Evolutionary conservation across 1,284 basidiomycete genomes (phyloP).

Genomic region (Cutaneotrichosporon sp.): DNA sequence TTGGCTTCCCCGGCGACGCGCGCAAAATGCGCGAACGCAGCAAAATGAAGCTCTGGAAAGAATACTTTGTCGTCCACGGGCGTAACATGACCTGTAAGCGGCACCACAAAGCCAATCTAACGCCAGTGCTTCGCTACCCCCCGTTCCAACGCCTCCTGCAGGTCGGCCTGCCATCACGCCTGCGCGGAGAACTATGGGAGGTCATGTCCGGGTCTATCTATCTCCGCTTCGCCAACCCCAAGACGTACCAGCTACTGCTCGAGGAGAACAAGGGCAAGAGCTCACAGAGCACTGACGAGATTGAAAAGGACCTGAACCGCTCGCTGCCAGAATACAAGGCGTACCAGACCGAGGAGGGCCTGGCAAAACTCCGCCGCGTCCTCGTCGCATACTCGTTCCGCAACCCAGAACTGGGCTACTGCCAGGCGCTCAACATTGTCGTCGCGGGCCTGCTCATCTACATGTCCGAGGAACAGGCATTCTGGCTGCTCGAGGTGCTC

Average conservation of each 20-base stretch:
- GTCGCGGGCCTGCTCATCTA: constrained; percentile 57
- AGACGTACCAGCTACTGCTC: constrained; percentile 74
- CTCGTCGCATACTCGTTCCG: constrained; percentile 95
- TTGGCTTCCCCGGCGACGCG: constrained; percentile 89
- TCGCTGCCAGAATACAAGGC: constrained; percentile 91
- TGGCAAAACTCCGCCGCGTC: constrained; percentile 77
- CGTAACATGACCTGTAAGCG: constrained; percentile 45
- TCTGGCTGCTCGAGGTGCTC: constrained; percentile 93
- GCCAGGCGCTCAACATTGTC: constrained; percentile 83
- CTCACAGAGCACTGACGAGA: constrained; percentile 92
- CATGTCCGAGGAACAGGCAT: constrained; percentile 98
- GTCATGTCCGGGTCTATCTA: constrained; percentile 90
- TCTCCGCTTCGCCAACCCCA: constrained; percentile 81
- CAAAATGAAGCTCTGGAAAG: constrained; percentile 94
- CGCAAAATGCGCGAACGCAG: constrained; percentile 94
- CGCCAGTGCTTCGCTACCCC: constrained; percentile 89
- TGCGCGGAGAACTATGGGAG: constrained; percentile 98
- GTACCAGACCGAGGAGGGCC: constrained; percentile 83
- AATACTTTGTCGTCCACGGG: constrained; percentile 62
- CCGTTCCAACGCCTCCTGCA: constrained; percentile 94
- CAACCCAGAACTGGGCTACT: constrained; percentile 79
- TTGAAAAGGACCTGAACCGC: constrained; percentile 96
- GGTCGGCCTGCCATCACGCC: constrained; percentile 89
- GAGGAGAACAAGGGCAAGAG: constrained; percentile 72
- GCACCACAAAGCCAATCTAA: background rate